Base-by-base conservation (phyloP, 768 basidiomycete genomes). In the Basidioascus undulatus region DNA sequence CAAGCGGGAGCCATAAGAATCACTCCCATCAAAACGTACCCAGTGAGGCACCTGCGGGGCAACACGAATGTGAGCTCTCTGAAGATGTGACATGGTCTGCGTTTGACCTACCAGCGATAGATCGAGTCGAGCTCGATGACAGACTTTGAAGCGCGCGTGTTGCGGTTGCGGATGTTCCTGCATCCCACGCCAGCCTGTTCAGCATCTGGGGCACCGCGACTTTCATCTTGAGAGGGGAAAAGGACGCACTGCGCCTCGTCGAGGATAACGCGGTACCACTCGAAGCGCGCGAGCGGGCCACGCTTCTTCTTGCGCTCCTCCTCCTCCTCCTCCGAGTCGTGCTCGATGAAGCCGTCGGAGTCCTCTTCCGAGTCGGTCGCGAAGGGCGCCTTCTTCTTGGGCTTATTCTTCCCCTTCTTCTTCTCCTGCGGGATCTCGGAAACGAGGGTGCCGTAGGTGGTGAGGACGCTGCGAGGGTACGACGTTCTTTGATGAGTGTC, bases 251-350 rank as follows among this genome's bases (percentile, higher is more conserved):
- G n/a, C n/a, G n/a, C n/a, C 33, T 60, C 59, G 40, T 60, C 59
- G 6, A 58, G 44, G 27, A 57, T 48, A 37, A 57, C 44, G 25
- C 57, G 45, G 37, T 47, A 55, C 50, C 51, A 60, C 5, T 48
- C 38, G 26, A 56, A 46, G 26, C 47, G 45, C 16, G 51, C 49
- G 5, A 57, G 32, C 6, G 53, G 53, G 3, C 58, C 58, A 35
- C 47, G 45, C 37, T 53, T 51, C 34, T 47, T 49, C 12, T 31
- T 43, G 13, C 33, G 42, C n/a, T n/a, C n/a, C n/a, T n/a, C n/a
- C n/a, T n/a, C n/a, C n/a, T 47, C 49, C 5, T 47, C 47, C n/a
- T 47, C 43, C 5, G 40, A 43, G 13, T 31, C 48, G n/a, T 44
- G 37, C 30, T 44, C 43, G 32, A 34, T 39, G 19, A 28, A 44